These are phyloP conservation scores for Ulvella scutata DNA, from an alignment of 139 green algal species.

Conservation along the genomic window DNA sequence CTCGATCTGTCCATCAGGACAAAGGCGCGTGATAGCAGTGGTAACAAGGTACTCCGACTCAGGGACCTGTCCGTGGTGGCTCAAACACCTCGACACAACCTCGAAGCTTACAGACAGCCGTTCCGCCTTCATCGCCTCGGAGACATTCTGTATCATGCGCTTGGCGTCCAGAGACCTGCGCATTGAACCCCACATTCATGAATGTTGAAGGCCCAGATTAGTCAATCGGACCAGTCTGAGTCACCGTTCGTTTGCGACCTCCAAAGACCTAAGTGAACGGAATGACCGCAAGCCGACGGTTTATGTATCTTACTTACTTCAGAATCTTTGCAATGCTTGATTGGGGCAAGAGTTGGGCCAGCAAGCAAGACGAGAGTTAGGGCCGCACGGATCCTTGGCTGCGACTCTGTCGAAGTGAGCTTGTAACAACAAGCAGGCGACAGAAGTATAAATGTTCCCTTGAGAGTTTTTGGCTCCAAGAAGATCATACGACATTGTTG, in stretches of 20 bases:
- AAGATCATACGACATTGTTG: slow-evolving; percentile 22
- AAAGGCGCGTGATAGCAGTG: slow-evolving; percentile 3
- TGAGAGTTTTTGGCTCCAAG: slow-evolving; percentile 44
- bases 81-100: slow-evolving; percentile 13
- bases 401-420: not conserved
- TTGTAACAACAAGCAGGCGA: not conserved
- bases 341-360: not conserved
- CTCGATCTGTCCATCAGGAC: not conserved
- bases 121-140: not conserved
- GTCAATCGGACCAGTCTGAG: not conserved
- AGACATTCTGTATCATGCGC: not conserved
- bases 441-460: slow-evolving; percentile 32
- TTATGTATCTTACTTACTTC: not conserved
- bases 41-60: slow-evolving; percentile 35
- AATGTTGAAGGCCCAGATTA: not conserved
- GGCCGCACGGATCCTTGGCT: not conserved
- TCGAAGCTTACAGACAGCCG: not conserved
- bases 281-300: not conserved
- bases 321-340: not conserved
- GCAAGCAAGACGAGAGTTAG: not conserved
- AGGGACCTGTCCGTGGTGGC: slow-evolving; percentile 39
- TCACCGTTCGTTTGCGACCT: not conserved
- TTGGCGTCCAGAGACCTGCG: not conserved
- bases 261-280: too few relatives aligned
- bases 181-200: not conserved